phyloP scores from a whole-genome alignment of 306 rosid species.

The Urtica urens region DNA sequence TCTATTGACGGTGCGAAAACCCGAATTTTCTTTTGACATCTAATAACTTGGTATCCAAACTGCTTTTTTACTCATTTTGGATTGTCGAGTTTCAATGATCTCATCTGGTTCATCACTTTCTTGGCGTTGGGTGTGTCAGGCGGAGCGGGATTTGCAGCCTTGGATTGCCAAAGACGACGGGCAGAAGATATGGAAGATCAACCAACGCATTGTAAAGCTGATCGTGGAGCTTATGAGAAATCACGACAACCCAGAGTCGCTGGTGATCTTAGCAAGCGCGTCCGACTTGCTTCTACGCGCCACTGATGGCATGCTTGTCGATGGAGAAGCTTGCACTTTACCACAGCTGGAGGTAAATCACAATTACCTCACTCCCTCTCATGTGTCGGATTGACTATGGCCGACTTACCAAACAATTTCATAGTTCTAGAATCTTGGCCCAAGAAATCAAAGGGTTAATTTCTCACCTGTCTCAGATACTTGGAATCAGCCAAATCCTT shows the following conservation, averaged over 20 bases:
- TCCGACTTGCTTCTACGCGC: constrained; percentile 92
- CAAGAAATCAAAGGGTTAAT: no score
- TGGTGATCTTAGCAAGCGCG: constrained; percentile 83
- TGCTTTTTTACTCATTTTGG: constrained; percentile 11
- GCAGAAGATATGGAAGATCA: constrained; percentile 94
- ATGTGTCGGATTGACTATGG: no score
- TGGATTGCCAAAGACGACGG: constrained; percentile 98
- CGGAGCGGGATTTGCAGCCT: constrained; percentile 86
- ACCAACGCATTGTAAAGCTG: constrained; percentile 80
- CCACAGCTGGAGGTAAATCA: constrained; percentile 98
- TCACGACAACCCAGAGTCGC: constrained; percentile 68
- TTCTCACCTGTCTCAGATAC: no score
- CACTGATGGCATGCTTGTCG: constrained; percentile 96
- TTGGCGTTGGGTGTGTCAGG: constrained; percentile 44
- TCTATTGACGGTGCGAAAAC: background rate
- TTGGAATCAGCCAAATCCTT: no score
- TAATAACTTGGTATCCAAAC: constrained; percentile 10
- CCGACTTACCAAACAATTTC: no score
- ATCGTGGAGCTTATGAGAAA: constrained; percentile 93
- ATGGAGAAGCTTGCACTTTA: constrained; percentile 96
- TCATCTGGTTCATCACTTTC: constrained; percentile 28
- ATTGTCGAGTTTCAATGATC: constrained; percentile 9
- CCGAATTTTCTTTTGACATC: background rate
- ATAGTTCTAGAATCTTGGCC: no score
- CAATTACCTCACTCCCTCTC: no score